Base-by-base conservation (phyloP, 805 yeast species). In the Cyberlindnera petersonii region DNA sequence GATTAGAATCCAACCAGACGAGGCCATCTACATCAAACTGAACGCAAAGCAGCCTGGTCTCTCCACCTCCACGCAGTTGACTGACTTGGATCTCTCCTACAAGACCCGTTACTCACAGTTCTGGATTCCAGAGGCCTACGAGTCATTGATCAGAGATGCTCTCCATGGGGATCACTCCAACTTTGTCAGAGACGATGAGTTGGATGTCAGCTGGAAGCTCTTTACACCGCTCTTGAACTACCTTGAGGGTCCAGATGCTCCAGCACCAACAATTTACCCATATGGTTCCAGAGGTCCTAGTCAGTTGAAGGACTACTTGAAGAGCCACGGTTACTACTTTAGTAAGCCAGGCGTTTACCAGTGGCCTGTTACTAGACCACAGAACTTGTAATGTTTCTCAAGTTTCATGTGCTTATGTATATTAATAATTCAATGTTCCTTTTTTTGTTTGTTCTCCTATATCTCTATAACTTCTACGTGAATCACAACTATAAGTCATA, bases 61-160 rank as follows among this genome's bases (percentile, higher is more conserved):
- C 44, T 74, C 91, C 35, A 83, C 84, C 52, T 75, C 77, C 53
- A 82, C 93, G 15, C 78, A 91, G 22, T 75, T 86, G 44, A 86
- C 96, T 20, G 97, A 91, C 60, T 77, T 93, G 56, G 96, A 93
- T 60, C 72, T 93, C 58, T 84, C 94, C 24, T 93, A 93, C 63
- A 67, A 81, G 39, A 70, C 72, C 35, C 79, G 97, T 59, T 93
- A 83, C 69, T 69, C 84, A 48, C 83, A 86, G 59, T 83, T 86
- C 67, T 84, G 93, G 82, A 89, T 93, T 56, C 98, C 98, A 31
- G 96, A 91, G 71, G 98, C 98, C 29, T 93, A 93, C 64, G 98
- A 93, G 70, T 84, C 96, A 1, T 77, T 93, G 53, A 86, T 93
- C 55, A 79, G 94, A 64, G 98, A 93, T 64, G 85, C 91, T 47